These are phyloP conservation scores for Populus simonii DNA, from an alignment of 345 rosid genomes.

Conservation along the genomic window DNA sequence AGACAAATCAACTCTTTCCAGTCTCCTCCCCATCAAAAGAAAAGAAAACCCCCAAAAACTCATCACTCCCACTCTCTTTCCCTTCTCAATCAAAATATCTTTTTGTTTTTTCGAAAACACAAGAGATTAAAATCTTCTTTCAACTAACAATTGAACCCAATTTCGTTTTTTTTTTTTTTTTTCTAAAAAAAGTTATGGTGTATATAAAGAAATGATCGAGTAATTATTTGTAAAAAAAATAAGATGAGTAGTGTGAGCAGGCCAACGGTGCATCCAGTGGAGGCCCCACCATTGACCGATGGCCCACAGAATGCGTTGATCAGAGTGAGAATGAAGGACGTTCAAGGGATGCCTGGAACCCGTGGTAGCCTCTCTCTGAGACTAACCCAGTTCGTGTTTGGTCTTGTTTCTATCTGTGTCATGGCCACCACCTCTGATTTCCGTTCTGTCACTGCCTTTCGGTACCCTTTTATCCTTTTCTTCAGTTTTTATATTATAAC, in stretches of 20 bases:
- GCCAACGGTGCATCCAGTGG: conserved; percentile 72
- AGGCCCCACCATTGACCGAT: conserved; percentile 51
- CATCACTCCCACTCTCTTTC: background rate
- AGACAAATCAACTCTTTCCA: no score
- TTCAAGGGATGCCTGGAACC: conserved; percentile 74
- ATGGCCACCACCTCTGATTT: conserved; percentile 72
- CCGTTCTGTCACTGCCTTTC: conserved; percentile 65
- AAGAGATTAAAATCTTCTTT: background rate
- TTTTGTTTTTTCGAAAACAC: background rate
- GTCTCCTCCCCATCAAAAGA: no score
- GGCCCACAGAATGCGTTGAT: conserved; percentile 38
- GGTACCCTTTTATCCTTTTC: conserved; percentile 20
- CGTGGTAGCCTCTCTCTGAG: conserved; percentile 58
- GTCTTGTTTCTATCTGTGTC: conserved; percentile 50
- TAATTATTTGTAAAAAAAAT: no score
- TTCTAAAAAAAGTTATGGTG: no score
- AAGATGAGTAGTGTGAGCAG: conserved; percentile 54
- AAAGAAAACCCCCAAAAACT: no score
- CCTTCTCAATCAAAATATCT: background rate
- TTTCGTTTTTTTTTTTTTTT: no score
- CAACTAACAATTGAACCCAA: background rate
- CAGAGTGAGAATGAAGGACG: conserved; percentile 66
- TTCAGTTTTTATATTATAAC: background rate
- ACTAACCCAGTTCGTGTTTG: conserved; percentile 53
- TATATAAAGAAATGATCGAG: no score